Evolutionary conservation across 306 rosid genomes (phyloP).

Genomic region (peach (Prunus persica)): DNA sequence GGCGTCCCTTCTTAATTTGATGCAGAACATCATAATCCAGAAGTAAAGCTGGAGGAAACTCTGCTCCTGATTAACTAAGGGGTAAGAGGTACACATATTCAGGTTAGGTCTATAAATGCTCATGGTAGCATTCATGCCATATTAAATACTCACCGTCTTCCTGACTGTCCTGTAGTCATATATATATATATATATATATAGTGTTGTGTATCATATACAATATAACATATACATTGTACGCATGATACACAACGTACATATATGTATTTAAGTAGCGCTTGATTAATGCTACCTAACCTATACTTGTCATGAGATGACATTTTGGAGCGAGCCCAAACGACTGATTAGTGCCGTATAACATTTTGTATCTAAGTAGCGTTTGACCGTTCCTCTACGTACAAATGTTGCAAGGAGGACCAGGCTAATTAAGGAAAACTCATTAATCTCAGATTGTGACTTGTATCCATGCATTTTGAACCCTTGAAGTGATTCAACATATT

Average conservation of each 20-base stretch:
- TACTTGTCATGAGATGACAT: too few species aligned
- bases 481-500: slow-evolving; percentile 12
- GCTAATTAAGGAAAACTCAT: slow-evolving; percentile 9
- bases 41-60: slow-evolving; percentile 20
- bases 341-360: too few species aligned
- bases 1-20: slow-evolving; percentile 40
- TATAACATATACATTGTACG: too few species aligned
- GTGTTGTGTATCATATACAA: too few species aligned
- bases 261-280: too few species aligned
- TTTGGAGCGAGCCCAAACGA: too few species aligned
- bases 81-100: slow-evolving; percentile 35
- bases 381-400: not conserved
- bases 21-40: slow-evolving; percentile 28
- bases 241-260: too few species aligned
- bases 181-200: not conserved
- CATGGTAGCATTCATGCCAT: slow-evolving; percentile 9
- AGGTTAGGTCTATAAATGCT: slow-evolving; percentile 42
- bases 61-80: slow-evolving; percentile 11
- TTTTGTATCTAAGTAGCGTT: too few species aligned
- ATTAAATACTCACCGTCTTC: slow-evolving; percentile 19
- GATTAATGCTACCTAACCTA: too few species aligned
- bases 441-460: slow-evolving; percentile 28
- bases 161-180: not conserved
- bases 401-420: not conserved
- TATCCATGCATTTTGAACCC: slow-evolving; percentile 9